These are phyloP conservation scores for Zasmidium cellare DNA, from an alignment of 2,329 filamentous ascomycete species.

Conservation along the genomic window DNA sequence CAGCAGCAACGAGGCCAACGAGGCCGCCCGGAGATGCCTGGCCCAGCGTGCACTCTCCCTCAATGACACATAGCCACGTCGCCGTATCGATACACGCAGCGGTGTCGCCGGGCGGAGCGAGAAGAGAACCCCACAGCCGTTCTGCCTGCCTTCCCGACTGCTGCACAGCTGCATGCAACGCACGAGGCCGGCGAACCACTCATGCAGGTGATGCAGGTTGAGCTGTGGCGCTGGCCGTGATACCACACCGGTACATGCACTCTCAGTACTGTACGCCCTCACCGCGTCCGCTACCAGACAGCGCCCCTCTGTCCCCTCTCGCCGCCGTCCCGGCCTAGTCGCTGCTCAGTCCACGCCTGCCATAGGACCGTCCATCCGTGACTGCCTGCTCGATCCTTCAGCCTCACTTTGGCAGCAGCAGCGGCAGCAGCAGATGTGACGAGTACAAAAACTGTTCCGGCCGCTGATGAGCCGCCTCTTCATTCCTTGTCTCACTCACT, in stretches of 20 bases:
- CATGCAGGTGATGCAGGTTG: neutral
- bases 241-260: neutral
- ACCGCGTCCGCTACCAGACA: neutral
- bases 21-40: neutral
- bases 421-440: no score
- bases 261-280: neutral
- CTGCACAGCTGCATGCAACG: neutral
- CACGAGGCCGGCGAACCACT: neutral
- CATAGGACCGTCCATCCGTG: neutral
- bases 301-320: neutral
- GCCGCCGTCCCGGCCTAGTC: neutral
- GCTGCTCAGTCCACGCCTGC: neutral
- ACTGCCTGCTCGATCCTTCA: slow-evolving; percentile 2
- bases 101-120: neutral
- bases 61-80: neutral
- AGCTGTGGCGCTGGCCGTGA: neutral
- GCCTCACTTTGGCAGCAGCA: slow-evolving; percentile 6
- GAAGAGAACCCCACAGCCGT: neutral
- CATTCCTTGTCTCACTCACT: neutral
- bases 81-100: neutral
- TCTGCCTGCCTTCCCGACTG: neutral
- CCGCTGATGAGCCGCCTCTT: neutral
- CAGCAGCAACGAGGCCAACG: neutral
- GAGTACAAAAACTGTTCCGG: neutral
- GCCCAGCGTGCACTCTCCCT: neutral